Percentiles rank a stretch among this genome's conserved stretches.
These are phyloP conservation scores for Zalaria sp. DNA, from an alignment of 2,329 filamentous ascomycete genomes.

Conservation along the genomic window DNA sequence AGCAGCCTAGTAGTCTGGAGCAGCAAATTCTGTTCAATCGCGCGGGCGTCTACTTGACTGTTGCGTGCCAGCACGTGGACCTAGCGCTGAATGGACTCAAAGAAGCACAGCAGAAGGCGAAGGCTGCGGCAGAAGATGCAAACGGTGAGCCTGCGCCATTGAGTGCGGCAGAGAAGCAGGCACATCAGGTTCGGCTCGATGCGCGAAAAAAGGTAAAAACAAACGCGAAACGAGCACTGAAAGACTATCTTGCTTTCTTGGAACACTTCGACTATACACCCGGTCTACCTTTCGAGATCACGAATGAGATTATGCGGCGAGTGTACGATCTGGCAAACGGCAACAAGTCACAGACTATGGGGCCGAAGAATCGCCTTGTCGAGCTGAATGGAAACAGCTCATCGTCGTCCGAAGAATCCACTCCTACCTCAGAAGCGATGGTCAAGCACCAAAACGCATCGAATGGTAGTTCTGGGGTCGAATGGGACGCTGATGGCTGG, in stretches of 20 bases:
- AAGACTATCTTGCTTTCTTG: constrained; percentile 61
- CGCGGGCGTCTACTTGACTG: constrained; percentile 54
- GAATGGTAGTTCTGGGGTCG: constrained; percentile 12
- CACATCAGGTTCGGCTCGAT: constrained; percentile 31
- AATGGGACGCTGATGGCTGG: constrained; percentile 21
- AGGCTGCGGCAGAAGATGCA: neutral
- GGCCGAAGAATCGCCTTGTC: constrained; percentile 15
- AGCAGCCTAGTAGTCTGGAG: constrained; percentile 63
- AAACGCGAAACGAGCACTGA: constrained; percentile 61
- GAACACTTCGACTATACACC: constrained; percentile 68
- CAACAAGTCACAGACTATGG: constrained; percentile 16
- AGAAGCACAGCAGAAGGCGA: constrained; percentile 19
- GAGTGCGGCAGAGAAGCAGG: constrained; percentile 13
- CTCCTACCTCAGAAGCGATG: constrained; percentile 24
- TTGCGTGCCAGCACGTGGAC: constrained; percentile 54
- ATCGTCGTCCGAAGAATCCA: constrained; percentile 4
- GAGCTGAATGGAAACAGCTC: constrained; percentile 10
- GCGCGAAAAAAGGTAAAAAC: constrained; percentile 56
- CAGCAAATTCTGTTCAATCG: constrained; percentile 65
- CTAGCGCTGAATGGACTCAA: constrained; percentile 37
- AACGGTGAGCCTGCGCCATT: constrained; percentile 2
- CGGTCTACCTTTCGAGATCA: constrained; percentile 46
- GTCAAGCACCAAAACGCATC: constrained; percentile 24
- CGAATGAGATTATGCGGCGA: constrained; percentile 42
- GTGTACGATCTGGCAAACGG: constrained; percentile 42